phyloP scores from a whole-genome alignment of 768 basidiomycete genomes.

The Xerocomellus intermedius region DNA sequence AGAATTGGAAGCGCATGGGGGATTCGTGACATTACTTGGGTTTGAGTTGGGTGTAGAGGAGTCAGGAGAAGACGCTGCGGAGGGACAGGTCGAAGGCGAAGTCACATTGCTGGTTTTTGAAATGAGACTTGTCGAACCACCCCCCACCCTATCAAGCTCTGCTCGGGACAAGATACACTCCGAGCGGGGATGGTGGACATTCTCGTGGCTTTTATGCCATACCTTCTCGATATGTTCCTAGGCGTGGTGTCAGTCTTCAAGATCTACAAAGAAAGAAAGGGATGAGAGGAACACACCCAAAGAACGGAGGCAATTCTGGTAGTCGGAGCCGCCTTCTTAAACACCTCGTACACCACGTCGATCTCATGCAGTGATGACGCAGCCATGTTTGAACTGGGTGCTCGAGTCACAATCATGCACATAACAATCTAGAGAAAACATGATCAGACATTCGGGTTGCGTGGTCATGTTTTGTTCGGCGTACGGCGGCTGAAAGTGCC shows the following conservation, averaged over 20 bases:
- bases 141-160: slow-evolving; percentile 54
- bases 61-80: slow-evolving; percentile 10
- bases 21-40: background rate
- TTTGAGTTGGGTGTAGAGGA: slow-evolving; percentile 15
- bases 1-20: background rate
- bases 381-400: slow-evolving; percentile 49
- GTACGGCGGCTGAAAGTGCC: slow-evolving; percentile 60
- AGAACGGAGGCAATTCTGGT: slow-evolving; percentile 47
- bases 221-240: slow-evolving; percentile 44
- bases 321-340: slow-evolving; percentile 45
- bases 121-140: slow-evolving; percentile 50
- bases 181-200: slow-evolving; percentile 30
- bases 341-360: slow-evolving; percentile 42
- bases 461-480: slow-evolving; percentile 20
- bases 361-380: slow-evolving; percentile 48
- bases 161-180: slow-evolving; percentile 34
- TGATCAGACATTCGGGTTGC: background rate
- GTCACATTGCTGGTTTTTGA: slow-evolving; percentile 13
- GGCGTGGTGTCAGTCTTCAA: background rate
- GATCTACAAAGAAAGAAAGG: background rate
- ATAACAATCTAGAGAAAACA: slow-evolving; percentile 48
- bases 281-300: slow-evolving; percentile 33
- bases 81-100: slow-evolving; percentile 10
- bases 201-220: slow-evolving; percentile 44
- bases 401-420: slow-evolving; percentile 52